A percentile compares a stretch with the other conserved stretches of the same genome.
These are phyloP conservation scores for Hibiscus trionum DNA, from an alignment of 345 rosid genomes.

Conservation along the genomic window DNA sequence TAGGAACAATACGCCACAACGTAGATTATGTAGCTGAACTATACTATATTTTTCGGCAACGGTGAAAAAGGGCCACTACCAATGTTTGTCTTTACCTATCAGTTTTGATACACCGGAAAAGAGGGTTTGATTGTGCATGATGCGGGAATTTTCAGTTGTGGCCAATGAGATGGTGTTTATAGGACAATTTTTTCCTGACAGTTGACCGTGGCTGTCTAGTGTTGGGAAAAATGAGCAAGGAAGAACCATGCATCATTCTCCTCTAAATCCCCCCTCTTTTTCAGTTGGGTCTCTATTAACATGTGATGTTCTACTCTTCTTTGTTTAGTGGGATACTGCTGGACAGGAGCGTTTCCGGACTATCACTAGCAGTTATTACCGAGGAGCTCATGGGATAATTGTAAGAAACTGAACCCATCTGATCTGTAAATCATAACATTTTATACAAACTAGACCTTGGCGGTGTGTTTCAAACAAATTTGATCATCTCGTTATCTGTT, in stretches of 20 bases:
- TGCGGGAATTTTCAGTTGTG: not conserved
- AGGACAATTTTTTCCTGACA: not conserved
- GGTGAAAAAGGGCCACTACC: too few species aligned
- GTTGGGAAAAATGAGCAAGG: not conserved
- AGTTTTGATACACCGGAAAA: not conserved
- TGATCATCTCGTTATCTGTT: not conserved
- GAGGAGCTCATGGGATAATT: conserved; percentile 91
- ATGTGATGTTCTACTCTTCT: not conserved
- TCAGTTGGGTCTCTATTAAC: too few species aligned
- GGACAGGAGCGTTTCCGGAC: conserved; percentile 92
- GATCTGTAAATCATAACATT: not conserved
- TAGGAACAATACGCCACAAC: not conserved
- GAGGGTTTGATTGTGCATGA: not conserved
- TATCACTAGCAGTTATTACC: conserved; percentile 84
- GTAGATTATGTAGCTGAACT: not conserved
- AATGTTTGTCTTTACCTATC: too few species aligned
- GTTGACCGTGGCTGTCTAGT: not conserved
- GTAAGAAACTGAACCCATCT: conserved; percentile 29
- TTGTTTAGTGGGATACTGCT: conserved; percentile 80
- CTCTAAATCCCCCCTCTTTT: too few species aligned
- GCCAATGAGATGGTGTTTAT: not conserved
- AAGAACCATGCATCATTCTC: not conserved
- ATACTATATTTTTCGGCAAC: not conserved
- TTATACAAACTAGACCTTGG: not conserved
- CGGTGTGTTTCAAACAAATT: not conserved